Evolutionary conservation across 129 eudicot genomes (phyloP), one percentile per base, ranked within the genome.

Genomic region (Dittrichia graveolens): DNA sequence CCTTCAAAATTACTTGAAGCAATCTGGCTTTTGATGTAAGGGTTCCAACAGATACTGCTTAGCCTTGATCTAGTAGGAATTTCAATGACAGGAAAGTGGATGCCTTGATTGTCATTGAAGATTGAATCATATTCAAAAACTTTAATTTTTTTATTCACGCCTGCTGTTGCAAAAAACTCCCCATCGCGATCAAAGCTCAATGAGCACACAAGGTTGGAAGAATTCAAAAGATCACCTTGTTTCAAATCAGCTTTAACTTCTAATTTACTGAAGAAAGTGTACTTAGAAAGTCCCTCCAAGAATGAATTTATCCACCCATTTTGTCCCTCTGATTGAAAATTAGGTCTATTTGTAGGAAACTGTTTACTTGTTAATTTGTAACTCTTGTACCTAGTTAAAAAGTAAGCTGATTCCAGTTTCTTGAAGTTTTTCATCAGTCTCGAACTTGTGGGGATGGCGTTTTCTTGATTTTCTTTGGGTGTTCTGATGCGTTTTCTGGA

Each of bases 1-100:
- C 99, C 99, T 71, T 94, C 99, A 78, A 94, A 94, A 79, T 94
- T 94, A 60, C 99, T 88, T 11, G 97, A 94, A 45, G 99, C 99
- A 63, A 88, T 88, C 82, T 88, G 97, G 85, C 94, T 86, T 77
- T 94, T 94, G 61, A 90, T 90, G 71, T 94, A 90, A 5, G 89
- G 80, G 65, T 90, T 94, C 99, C 99, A 94, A 74, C 96, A 94
- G 59, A 94, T 79, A 73, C 97, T 88, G 83, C 99, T 94, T 49
- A 94, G 76, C 83, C 84, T 94, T 48, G 99, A 90, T 54, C 86
- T 73, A 67, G 94, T 78, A 4, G 84, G 69, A 86, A 94, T 84
- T 81, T 94, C 99, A 69, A 88, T 88, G 0, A 94, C 82, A n/a
- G 97, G 99, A 58, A 88, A 94, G 60, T 86, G 96, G 53, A 94